Percentiles rank a stretch among this genome's conserved stretches.
Conservation (phyloP, 257 asterid genomes). For the Salvia miltiorrhiza region DNA sequence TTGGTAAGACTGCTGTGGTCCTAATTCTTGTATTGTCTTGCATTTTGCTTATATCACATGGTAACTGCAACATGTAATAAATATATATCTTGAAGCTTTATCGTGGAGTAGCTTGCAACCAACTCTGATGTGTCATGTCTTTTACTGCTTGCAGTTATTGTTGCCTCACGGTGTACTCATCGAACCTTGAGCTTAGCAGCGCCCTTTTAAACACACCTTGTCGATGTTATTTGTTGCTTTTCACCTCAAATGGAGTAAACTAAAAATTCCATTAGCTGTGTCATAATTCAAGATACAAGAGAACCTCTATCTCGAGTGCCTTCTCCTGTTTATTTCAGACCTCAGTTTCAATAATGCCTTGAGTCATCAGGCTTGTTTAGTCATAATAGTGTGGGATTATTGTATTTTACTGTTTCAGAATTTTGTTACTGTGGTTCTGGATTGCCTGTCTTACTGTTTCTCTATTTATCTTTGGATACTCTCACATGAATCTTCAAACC, state of each 20-base stretch:
- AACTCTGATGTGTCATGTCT: neutral
- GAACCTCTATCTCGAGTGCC: slow-evolving; percentile 8
- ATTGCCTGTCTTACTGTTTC: neutral
- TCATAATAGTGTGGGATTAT: neutral
- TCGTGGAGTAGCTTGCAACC: neutral
- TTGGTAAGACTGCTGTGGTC: neutral
- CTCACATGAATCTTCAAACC: neutral
- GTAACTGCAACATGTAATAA: neutral
- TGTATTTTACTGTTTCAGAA: neutral
- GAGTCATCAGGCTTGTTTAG: slow-evolving; percentile 20
- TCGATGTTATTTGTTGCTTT: neutral
- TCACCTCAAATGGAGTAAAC: slow-evolving; percentile 5
- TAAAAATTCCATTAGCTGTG: slow-evolving; percentile 13
- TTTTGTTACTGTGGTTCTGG: slow-evolving; percentile 1
- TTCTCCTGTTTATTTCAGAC: neutral
- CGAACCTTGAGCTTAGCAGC: slow-evolving; percentile 12
- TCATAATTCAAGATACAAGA: slow-evolving; percentile 14
- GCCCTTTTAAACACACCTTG: neutral
- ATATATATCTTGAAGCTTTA: neutral
- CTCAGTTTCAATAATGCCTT: slow-evolving; percentile 29
- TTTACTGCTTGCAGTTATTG: slow-evolving; percentile 25
- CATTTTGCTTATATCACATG: neutral
- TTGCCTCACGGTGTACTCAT: neutral
- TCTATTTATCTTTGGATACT: neutral
- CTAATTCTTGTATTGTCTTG: neutral